phyloP scores from a whole-genome alignment of 108 stramenopile species.

The Cyclotella choctawhatcheeana region DNA sequence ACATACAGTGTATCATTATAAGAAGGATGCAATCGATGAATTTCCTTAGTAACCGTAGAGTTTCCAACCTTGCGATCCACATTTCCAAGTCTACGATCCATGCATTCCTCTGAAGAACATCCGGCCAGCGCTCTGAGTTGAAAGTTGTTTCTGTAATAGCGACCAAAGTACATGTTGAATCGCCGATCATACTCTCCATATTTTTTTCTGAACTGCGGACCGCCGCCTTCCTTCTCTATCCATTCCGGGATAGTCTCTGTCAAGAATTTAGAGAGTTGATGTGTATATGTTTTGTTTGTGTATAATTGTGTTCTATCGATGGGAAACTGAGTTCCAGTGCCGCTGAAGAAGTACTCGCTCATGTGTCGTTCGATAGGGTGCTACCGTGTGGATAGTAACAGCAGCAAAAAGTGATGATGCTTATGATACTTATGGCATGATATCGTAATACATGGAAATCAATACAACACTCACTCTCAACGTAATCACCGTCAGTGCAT shows the following conservation, averaged over 20 bases:
- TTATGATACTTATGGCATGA: too few species aligned
- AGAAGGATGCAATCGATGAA: slow-evolving; percentile 17
- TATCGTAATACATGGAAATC: neutral
- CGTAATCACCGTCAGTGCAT: slow-evolving; percentile 24
- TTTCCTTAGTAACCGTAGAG: neutral
- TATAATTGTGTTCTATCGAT: slow-evolving; percentile 26
- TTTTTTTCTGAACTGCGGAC: neutral
- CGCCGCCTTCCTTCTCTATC: slow-evolving; percentile 21
- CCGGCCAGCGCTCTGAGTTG: slow-evolving; percentile 38
- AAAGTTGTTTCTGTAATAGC: slow-evolving; percentile 36
- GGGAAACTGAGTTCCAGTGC: neutral
- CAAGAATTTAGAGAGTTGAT: slow-evolving; percentile 13
- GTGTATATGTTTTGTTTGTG: slow-evolving; percentile 33
- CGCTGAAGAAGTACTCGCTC: slow-evolving; percentile 36
- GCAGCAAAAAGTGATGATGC: neutral
- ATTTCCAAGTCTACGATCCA: slow-evolving; percentile 4
- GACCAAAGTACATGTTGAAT: slow-evolving; percentile 18
- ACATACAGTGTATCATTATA: neutral
- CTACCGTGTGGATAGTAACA: too few species aligned
- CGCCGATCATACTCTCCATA: slow-evolving; percentile 2
- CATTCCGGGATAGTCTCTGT: slow-evolving; percentile 16
- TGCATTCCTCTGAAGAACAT: slow-evolving; percentile 26
- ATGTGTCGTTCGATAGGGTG: slow-evolving; percentile 44
- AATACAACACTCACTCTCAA: slow-evolving; percentile 14
- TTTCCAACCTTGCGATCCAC: slow-evolving; percentile 2